Evolutionary conservation across 202 grass and related monocot species (phyloP).

Genomic region (Saccharum hybrid): DNA sequence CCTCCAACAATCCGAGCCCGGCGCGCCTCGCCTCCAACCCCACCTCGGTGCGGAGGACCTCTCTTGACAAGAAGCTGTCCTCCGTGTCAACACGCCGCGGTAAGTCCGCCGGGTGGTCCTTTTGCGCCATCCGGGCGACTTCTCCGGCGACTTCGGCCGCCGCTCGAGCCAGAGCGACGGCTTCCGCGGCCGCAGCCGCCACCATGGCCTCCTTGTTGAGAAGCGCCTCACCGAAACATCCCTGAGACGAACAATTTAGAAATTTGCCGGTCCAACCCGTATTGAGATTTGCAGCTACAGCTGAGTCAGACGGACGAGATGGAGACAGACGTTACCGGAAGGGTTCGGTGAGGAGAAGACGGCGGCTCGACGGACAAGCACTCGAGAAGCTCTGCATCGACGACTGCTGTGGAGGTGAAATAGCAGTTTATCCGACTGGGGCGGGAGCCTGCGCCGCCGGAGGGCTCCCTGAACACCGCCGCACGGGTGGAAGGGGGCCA

Average conservation of each 20-base stretch:
- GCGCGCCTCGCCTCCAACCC: slow-evolving; percentile 19
- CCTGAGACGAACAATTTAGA: slow-evolving; percentile 36
- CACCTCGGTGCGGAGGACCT: slow-evolving; percentile 42
- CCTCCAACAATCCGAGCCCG: slow-evolving; percentile 34
- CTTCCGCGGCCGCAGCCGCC: slow-evolving; percentile 74
- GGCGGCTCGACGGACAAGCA: slow-evolving; percentile 22
- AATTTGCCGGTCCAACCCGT: background rate
- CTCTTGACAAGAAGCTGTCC: slow-evolving; percentile 34
- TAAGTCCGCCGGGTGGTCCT: slow-evolving; percentile 13
- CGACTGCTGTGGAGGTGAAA: slow-evolving; percentile 23
- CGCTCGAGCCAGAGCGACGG: slow-evolving; percentile 79
- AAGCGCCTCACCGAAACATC: slow-evolving; percentile 60
- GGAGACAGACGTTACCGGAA: slow-evolving; percentile 43
- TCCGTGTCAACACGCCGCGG: background rate
- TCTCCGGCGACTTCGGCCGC: slow-evolving; percentile 78
- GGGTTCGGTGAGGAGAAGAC: background rate
- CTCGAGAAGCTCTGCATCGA: slow-evolving; percentile 48
- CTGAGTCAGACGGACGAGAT: background rate
- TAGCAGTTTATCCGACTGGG: slow-evolving; percentile 36
- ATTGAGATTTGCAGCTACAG: background rate
- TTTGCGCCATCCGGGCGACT: slow-evolving; percentile 58
- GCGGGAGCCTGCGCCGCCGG: slow-evolving; percentile 8
- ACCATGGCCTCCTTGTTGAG: slow-evolving; percentile 73
- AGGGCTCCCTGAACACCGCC: slow-evolving; percentile 36
- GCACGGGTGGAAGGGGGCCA: slow-evolving; percentile 47